Evolutionary conservation across 306 rosid species (phyloP).

Genomic region (Pueraria montana): DNA sequence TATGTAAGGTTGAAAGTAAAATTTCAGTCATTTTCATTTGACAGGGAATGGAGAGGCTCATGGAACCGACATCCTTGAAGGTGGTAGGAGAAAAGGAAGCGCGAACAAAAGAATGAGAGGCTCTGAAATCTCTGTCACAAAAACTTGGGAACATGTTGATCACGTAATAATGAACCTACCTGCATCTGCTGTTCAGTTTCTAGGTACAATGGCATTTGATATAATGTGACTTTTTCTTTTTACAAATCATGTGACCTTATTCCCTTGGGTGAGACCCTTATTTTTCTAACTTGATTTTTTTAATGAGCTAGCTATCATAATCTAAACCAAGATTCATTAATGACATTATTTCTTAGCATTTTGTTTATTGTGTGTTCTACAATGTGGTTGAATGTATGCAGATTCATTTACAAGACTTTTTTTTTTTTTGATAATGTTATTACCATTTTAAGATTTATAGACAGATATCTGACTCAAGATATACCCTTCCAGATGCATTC

Average conservation of each 20-base stretch:
- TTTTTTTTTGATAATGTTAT: constrained; percentile 22
- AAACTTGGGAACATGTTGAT: constrained; percentile 89
- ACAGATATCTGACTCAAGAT: constrained; percentile 32
- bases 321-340: constrained; percentile 38
- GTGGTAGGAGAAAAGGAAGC: constrained; percentile 64
- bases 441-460: constrained; percentile 30
- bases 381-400: constrained; percentile 18
- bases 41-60: constrained; percentile 60
- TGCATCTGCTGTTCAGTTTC: constrained; percentile 93
- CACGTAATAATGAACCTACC: constrained; percentile 93
- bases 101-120: constrained; percentile 74
- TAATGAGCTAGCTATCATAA: constrained; percentile 16
- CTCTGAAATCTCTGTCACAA: constrained; percentile 54
- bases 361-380: constrained; percentile 17
- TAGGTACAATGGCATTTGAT: constrained; percentile 64
- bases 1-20: constrained; percentile 25
- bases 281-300: constrained; percentile 15
- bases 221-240: constrained; percentile 38
- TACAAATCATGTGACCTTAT: constrained; percentile 6
- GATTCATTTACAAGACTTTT: constrained; percentile 3
- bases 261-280: not conserved
- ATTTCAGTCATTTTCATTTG: constrained; percentile 39
- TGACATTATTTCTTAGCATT: constrained; percentile 24
- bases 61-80: constrained; percentile 45
- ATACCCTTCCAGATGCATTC: constrained; percentile 73